Evolutionary conservation across 202 grass and related monocot species (phyloP).

Genomic region (Cymbopogon flexuosus): DNA sequence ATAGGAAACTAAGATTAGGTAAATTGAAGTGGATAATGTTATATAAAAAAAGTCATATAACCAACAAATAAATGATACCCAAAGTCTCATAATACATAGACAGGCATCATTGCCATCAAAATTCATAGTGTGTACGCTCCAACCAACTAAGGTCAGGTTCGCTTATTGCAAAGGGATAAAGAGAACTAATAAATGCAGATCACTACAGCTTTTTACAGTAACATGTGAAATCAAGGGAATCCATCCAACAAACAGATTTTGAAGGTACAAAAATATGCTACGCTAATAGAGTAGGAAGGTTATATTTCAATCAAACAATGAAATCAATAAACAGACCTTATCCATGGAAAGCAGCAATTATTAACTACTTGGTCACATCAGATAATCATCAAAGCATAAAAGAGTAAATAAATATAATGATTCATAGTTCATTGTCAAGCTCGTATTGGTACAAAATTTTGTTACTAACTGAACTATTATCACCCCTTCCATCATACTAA

Average conservation of each 20-base stretch:
- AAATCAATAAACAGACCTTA: not conserved
- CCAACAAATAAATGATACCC: not conserved
- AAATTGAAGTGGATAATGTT: not conserved
- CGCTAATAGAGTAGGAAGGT: not conserved
- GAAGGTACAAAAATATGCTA: not conserved
- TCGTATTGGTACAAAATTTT: not conserved
- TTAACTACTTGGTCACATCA: too few species aligned
- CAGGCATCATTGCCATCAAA: not conserved
- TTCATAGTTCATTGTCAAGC: not conserved
- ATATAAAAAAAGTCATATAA: not conserved
- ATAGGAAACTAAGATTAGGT: not conserved
- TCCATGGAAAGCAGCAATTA: too few species aligned
- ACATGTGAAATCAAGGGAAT: not conserved
- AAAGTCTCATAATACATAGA: not conserved
- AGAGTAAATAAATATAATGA: not conserved
- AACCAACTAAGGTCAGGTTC: not conserved
- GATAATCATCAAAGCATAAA: not conserved
- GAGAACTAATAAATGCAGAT: not conserved
- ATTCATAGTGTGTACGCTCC: not conserved
- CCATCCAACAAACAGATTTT: not conserved
- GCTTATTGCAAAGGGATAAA: not conserved
- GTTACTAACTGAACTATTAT: not conserved
- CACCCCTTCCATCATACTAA: not conserved
- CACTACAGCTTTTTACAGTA: not conserved
- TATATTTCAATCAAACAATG: slow-evolving; percentile 1